Evolutionary conservation across 495 filamentous ascomycete species (phyloP), one percentile per base, ranked within the genome.

Genomic region (Xylaria curta): DNA sequence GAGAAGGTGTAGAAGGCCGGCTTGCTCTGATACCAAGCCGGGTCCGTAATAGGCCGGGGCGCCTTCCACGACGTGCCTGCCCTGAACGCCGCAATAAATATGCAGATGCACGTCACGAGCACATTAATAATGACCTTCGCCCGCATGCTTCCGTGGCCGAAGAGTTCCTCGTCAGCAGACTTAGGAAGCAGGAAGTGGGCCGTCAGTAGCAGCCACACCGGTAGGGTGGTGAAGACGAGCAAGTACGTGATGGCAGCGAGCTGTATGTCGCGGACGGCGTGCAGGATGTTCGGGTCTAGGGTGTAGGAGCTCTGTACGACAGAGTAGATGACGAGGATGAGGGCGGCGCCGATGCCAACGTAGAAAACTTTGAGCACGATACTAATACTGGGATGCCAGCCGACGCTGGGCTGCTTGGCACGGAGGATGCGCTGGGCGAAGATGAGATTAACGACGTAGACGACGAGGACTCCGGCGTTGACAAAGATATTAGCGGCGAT

Each of bases 371-470:
- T 84, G 76, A 93, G 91, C 8, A 80, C 62, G 17, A 81, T 72
- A 0, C 83, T 82, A 47, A 89, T 80, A 10, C 78, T 53, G 1
- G 72, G 82, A 49, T 87, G 82, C 92, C 92, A 94, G 36, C 93
- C 93, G 56, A 93, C 74, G 3, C 79, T 74, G 0, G 93, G 95
- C 62, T 95, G 91, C 10, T 86, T 86, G 1, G 92, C 92, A 51
- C 94, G 86, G 6, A 95, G 72, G 49, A 97, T 89, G 40, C 95
- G 90, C 77, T 95, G 92, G 0, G 91, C 85, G 75, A 93, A 94
- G 75, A 96, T 84, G 53, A 97, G 82, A 78, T 97, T 96, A 77
- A 93, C 78, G 71, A 97, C 81, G 78, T 92, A 97, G 12, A 97
- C 80, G 8, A 97, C 73, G 49, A 97, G 74, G 6, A 95, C 87